Conservation (phyloP, 176 grass and related monocot genomes). For the Rhynchospora pubera region DNA sequence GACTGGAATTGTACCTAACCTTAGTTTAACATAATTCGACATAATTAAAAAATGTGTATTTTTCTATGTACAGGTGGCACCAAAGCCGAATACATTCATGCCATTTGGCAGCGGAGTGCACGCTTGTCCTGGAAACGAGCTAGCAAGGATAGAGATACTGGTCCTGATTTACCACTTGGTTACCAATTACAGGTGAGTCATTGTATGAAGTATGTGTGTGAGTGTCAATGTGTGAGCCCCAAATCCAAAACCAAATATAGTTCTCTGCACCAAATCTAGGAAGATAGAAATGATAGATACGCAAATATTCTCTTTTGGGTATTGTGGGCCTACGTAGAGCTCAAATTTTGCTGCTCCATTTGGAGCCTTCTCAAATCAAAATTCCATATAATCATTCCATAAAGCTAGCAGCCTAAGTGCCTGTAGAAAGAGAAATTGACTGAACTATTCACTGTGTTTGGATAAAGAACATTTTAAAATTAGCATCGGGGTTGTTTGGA, state of each 20-base stretch:
- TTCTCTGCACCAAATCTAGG: slow-evolving; percentile 4
- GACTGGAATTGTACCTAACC: not conserved
- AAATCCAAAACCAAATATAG: slow-evolving; percentile 7
- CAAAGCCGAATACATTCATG: slow-evolving; percentile 75
- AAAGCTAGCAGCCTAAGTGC: not conserved
- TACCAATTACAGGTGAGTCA: slow-evolving; percentile 66
- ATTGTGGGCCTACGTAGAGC: not conserved
- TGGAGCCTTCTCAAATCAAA: slow-evolving; percentile 15
- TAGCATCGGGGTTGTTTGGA: no score
- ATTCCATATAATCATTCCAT: slow-evolving; percentile 6
- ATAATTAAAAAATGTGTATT: not conserved
- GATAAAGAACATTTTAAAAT: not conserved
- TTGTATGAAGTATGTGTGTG: not conserved
- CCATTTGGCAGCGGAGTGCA: slow-evolving; percentile 86
- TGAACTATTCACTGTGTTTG: not conserved
- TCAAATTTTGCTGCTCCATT: not conserved
- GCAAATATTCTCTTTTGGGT: not conserved
- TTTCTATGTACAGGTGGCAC: slow-evolving; percentile 44
- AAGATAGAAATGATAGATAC: slow-evolving; percentile 10
- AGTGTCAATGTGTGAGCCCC: not conserved
- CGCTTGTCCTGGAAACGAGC: slow-evolving; percentile 86
- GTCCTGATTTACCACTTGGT: slow-evolving; percentile 85
- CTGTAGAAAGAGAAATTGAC: not conserved
- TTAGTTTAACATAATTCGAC: not conserved
- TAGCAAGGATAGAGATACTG: slow-evolving; percentile 91